Percentiles rank a stretch among this genome's conserved stretches.
Conservation (phyloP, 2,329 filamentous ascomycete species). For the Colletotrichum destructivum region DNA sequence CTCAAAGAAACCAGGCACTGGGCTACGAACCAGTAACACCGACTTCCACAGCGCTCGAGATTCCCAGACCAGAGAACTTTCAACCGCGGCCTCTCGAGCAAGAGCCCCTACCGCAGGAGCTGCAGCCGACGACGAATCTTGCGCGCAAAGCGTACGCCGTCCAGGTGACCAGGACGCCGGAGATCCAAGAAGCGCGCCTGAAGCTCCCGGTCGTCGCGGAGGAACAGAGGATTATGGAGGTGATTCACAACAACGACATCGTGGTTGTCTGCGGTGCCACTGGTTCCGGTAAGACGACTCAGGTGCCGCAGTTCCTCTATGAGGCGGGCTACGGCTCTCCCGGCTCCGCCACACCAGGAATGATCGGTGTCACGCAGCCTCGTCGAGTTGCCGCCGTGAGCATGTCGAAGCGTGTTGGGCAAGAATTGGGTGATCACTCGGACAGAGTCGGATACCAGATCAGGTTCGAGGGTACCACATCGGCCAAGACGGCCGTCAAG, state of each 20-base stretch:
- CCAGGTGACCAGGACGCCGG: constrained; percentile 76
- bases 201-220: constrained; percentile 92
- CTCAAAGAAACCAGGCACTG: constrained; percentile 87
- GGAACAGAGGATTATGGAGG: constrained; percentile 98
- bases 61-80: constrained; percentile 74
- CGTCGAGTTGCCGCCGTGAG: constrained; percentile 95
- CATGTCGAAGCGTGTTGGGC: constrained; percentile 92
- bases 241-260: constrained; percentile 90
- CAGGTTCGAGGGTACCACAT: constrained; percentile 89
- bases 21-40: constrained; percentile 71
- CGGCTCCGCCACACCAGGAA: constrained; percentile 84
- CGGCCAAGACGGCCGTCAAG: constrained; percentile 88
- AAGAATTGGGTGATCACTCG: constrained; percentile 86
- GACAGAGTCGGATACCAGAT: constrained; percentile 92
- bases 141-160: constrained; percentile 84
- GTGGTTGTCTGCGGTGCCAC: constrained; percentile 96
- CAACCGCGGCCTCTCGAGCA: constrained; percentile 77
- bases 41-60: constrained; percentile 60
- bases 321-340: constrained; percentile 92
- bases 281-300: constrained; percentile 97
- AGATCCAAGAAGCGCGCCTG: constrained; percentile 84
- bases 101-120: constrained; percentile 78
- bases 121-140: constrained; percentile 72
- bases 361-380: constrained; percentile 96
- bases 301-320: constrained; percentile 95